Conservation (phyloP, 129 eudicot species). For the Helichrysum umbraculigerum region DNA sequence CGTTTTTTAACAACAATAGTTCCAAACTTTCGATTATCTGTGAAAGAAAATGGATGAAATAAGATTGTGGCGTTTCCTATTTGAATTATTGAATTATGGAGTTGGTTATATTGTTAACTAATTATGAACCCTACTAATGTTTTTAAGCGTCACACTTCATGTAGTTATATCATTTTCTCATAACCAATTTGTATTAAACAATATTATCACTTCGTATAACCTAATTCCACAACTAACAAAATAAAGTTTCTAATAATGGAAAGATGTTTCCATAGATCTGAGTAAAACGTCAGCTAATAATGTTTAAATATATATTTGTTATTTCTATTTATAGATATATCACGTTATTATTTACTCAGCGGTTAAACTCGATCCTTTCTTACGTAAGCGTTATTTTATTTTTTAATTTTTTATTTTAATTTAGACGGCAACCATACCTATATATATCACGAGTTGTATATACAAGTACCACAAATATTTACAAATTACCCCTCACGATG, state of each 20-base stretch:
- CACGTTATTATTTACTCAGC: no score
- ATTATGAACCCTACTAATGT: neutral
- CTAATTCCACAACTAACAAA: neutral
- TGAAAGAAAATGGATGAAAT: neutral
- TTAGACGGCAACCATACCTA: no score
- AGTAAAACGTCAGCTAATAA: neutral
- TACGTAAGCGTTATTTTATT: no score
- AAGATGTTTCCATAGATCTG: neutral
- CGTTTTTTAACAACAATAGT: no score
- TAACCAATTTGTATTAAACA: conserved; percentile 7
- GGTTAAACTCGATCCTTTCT: no score
- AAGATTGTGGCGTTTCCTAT: neutral
- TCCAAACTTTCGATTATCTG: no score
- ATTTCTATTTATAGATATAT: no score
- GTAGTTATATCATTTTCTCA: conserved; percentile 4
- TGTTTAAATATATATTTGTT: no score
- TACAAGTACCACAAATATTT: no score
- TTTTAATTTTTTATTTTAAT: no score
- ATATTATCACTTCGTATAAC: neutral
- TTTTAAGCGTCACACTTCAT: conserved; percentile 14
- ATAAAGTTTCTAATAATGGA: neutral
- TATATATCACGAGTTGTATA: no score
- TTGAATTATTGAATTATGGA: neutral
- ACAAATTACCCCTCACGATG: no score
- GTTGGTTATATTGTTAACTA: conserved; percentile 17